Evolutionary conservation across 1,139 yeast genomes (phyloP), one percentile per base, ranked within the genome.

Genomic region (Candida glucosophila): DNA sequence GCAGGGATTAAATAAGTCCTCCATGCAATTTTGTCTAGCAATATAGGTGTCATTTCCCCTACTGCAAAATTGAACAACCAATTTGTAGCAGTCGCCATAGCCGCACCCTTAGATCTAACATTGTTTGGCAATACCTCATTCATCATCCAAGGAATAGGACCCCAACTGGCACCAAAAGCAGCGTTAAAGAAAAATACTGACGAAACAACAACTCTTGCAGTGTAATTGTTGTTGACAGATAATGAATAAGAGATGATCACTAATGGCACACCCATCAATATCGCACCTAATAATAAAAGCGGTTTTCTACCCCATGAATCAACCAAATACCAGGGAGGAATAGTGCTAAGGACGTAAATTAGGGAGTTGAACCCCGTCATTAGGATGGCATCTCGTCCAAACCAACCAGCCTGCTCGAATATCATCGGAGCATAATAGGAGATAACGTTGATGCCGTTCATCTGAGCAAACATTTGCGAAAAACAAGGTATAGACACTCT

Each of bases 11-110:
- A 57, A 49, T 86, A 86, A 22, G 92, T 67, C 33, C 75, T 66
- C 94, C 95, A 86, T 22, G 70, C 66, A 40, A 86, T 81, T 6
- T 54, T 30, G 40, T 81, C 94, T 41, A 86, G 79, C 31, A 86
- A 64, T 18, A 86, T 70, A 2, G 96, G 96, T 0, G 95, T 82
- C 71, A 79, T 67, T 52, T 83, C 90, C 7, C 96, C 96, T 13
- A 86, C 96, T 24, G 86, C 56, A 58, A 85, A 86, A 54, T 86
- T 86, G 57, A 83, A 86, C n/a, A 83, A 70, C 96, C 96, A 88
- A 50, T 86, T 86, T 6, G 94, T 76, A 1, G 95, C 95, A 1
- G 95, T 86, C 0, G 95, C 78, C 36, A 85, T 58, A 1, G 95
- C 85, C 0, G 95, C 94, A 26, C 95, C 95, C 43, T 86, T 82